Evolutionary conservation across 208 protist genomes (phyloP).

Genomic region (Herpetomonas samuelpessoai): DNA sequence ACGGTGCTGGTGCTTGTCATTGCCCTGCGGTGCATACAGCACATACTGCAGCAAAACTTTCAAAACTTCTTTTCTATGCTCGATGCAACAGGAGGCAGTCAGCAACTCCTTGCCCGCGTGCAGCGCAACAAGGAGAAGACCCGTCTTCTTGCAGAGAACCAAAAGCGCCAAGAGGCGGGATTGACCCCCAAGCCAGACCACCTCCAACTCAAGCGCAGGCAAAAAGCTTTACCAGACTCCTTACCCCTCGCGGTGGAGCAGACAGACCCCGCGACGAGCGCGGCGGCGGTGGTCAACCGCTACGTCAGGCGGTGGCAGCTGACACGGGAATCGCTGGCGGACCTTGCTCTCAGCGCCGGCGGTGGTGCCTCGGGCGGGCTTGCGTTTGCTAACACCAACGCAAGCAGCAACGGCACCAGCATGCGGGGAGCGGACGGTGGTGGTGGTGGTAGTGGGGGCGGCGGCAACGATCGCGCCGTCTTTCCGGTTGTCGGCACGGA

Average conservation of each 20-base stretch:
- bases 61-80: neutral
- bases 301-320: neutral
- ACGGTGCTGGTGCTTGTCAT: neutral
- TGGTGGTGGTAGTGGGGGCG: too few relatives aligned
- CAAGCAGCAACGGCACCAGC: too few relatives aligned
- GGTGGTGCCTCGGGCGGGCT: too few relatives aligned
- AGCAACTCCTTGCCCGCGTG: neutral
- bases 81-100: slow-evolving; percentile 1
- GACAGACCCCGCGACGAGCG: neutral
- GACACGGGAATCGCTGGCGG: neutral
- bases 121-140: neutral
- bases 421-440: too few relatives aligned
- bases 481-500: too few relatives aligned
- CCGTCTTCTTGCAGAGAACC: neutral
- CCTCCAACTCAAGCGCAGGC: neutral
- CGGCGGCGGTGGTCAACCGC: neutral
- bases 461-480: too few relatives aligned
- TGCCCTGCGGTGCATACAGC: neutral
- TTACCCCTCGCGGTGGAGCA: neutral
- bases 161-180: neutral
- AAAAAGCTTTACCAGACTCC: neutral
- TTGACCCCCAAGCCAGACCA: too few relatives aligned
- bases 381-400: too few relatives aligned
- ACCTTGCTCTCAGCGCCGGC: too few relatives aligned
- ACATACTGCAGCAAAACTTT: neutral